Conservation (phyloP, 495 filamentous ascomycete genomes). For the Penicillium cataractarum region DNA sequence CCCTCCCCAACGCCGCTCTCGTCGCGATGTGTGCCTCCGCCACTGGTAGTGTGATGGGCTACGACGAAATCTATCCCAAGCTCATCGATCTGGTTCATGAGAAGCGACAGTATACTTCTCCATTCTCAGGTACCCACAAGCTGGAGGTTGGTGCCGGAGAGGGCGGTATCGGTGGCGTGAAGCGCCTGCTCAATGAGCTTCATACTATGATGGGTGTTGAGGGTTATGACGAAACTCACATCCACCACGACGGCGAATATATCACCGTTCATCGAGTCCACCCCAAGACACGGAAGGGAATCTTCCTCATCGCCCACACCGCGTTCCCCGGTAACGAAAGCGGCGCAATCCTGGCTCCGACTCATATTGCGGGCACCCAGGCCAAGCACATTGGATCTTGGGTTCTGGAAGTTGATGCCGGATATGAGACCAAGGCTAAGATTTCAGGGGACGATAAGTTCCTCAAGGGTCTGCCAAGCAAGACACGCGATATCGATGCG, state of each 20-base stretch:
- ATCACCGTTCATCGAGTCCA: constrained; percentile 96
- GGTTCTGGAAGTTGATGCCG: constrained; percentile 80
- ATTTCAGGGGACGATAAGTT: constrained; percentile 68
- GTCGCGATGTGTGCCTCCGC: constrained; percentile 95
- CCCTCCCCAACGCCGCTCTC: constrained; percentile 91
- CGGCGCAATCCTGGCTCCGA: constrained; percentile 72
- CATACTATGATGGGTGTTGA: constrained; percentile 93
- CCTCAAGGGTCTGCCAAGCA: constrained; percentile 79
- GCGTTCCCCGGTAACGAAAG: constrained; percentile 88
- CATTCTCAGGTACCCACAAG: constrained; percentile 60
- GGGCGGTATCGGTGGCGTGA: constrained; percentile 84
- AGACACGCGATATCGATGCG: constrained; percentile 71
- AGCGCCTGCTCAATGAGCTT: constrained; percentile 87
- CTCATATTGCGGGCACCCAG: constrained; percentile 70
- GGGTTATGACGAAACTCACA: constrained; percentile 91
- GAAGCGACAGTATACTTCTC: constrained; percentile 76
- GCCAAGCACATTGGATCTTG: constrained; percentile 85
- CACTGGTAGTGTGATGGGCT: constrained; percentile 96
- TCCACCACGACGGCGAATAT: constrained; percentile 94
- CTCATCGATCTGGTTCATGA: constrained; percentile 90
- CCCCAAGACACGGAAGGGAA: constrained; percentile 84
- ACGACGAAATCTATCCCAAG: constrained; percentile 94
- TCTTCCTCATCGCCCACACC: constrained; percentile 93
- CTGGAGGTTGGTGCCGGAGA: constrained; percentile 64
- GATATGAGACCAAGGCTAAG: constrained; percentile 62